A percentile compares a stretch with the other conserved stretches of the same genome.
Evolutionary conservation across 2,329 filamentous ascomycete species (phyloP).

Genomic region (Dactylellina parvicollis): DNA sequence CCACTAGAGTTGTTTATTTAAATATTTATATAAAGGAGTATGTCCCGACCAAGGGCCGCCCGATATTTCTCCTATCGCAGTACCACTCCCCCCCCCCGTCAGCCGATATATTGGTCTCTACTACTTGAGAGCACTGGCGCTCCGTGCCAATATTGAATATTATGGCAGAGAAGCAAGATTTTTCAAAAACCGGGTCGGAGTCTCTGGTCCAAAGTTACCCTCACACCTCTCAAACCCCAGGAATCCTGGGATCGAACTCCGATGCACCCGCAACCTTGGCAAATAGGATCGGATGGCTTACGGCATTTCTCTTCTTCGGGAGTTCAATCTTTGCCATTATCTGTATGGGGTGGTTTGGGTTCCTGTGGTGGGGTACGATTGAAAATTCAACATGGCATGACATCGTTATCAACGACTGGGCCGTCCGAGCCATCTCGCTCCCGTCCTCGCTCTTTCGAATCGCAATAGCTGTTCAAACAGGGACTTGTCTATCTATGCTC

Average conservation of each 20-base stretch:
- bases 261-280: background rate
- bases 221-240: background rate
- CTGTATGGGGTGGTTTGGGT: slow-evolving; percentile 25
- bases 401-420: slow-evolving; percentile 23
- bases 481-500: slow-evolving; percentile 24
- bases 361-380: slow-evolving; percentile 18
- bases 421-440: slow-evolving; percentile 15
- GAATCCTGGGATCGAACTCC: background rate
- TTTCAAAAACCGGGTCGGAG: too few species aligned
- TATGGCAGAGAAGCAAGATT: too few species aligned
- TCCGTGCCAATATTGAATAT: too few species aligned
- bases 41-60: too few species aligned
- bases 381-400: slow-evolving; percentile 12
- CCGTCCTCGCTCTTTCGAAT: slow-evolving; percentile 21
- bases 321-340: slow-evolving; percentile 19
- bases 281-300: slow-evolving; percentile 8
- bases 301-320: slow-evolving; percentile 10
- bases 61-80: too few species aligned
- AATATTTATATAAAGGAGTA: too few species aligned
- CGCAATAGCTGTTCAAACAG: slow-evolving; percentile 10
- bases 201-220: too few species aligned
- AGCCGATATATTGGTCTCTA: too few species aligned
- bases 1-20: too few species aligned
- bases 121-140: too few species aligned
- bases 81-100: too few species aligned